phyloP scores from a whole-genome alignment of 768 basidiomycete species.

The Gymnopilus junonius region DNA sequence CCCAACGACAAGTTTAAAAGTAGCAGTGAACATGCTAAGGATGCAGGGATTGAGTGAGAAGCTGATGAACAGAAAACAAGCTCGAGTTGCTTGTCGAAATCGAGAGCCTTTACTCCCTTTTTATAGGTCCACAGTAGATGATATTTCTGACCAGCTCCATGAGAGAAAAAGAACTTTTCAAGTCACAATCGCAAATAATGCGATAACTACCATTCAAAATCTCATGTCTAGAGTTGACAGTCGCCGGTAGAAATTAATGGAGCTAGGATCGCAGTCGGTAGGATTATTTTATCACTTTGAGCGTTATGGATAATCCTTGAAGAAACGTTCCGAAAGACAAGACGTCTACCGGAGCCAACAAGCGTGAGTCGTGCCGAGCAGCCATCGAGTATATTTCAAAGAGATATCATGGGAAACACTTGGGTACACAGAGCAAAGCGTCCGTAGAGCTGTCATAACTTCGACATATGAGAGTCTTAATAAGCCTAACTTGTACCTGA shows the following conservation, averaged over 20 bases:
- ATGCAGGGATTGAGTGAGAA: neutral
- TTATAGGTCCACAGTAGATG: neutral
- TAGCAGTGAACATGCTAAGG: neutral
- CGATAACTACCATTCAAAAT: neutral
- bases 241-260: neutral
- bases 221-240: neutral
- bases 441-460: neutral
- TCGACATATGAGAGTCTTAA: neutral
- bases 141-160: neutral
- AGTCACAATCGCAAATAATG: neutral
- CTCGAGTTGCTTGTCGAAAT: neutral
- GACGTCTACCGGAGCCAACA: no score
- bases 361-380: neutral
- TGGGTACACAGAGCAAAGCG: neutral
- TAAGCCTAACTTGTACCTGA: neutral
- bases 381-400: neutral
- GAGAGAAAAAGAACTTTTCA: neutral
- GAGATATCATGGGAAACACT: neutral
- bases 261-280: neutral
- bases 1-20: neutral
- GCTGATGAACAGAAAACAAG: neutral
- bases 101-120: neutral
- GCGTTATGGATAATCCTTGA: neutral
- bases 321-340: neutral
- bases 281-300: neutral